Evolutionary conservation across 495 filamentous ascomycete species (phyloP).

Genomic region (Trichoderma parareesei): DNA sequence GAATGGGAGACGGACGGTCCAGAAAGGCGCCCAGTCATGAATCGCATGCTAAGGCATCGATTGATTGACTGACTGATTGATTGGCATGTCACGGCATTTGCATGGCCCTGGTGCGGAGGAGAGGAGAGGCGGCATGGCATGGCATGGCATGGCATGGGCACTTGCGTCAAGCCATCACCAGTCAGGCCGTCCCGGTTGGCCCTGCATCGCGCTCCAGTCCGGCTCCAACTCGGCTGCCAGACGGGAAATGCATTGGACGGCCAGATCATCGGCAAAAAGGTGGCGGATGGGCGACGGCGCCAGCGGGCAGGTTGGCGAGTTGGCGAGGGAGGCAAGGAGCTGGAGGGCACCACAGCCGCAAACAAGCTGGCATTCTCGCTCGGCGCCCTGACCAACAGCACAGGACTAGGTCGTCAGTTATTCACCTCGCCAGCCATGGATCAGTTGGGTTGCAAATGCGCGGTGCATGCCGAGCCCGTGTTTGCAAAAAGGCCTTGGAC

Average conservation of each 20-base stretch:
- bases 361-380: not conserved
- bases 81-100: no score
- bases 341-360: not conserved
- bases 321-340: not conserved
- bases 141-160: not conserved
- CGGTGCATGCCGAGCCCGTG: not conserved
- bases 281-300: not conserved
- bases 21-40: not conserved
- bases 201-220: not conserved
- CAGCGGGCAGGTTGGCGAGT: not conserved
- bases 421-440: not conserved
- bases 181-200: not conserved
- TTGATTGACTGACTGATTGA: no score
- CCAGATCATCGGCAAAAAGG: not conserved
- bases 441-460: slow-evolving; percentile 2
- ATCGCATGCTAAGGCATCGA: not conserved
- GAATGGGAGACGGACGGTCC: slow-evolving; percentile 1
- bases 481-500: not conserved
- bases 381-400: no score
- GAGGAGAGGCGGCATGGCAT: no score
- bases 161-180: slow-evolving; percentile 1
- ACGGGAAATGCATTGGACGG: not conserved
- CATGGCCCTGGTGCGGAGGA: no score
- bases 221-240: not conserved
- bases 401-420: no score